Conservation (phyloP, 345 rosid genomes). For the Aurinia saxatilis region DNA sequence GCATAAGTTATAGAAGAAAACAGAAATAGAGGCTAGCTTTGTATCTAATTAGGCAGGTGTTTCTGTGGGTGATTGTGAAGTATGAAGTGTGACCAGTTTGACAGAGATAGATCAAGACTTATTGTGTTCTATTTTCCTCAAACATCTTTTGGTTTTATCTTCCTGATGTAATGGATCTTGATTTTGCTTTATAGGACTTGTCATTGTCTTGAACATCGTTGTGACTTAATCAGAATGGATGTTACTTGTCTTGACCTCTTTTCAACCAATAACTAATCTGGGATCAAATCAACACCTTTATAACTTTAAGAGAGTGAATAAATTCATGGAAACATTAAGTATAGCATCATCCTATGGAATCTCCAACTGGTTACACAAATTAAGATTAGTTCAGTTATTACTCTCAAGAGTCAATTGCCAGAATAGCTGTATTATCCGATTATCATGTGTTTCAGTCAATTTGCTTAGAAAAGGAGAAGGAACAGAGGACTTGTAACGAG, state of each 20-base stretch:
- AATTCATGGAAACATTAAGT: conserved; percentile 1
- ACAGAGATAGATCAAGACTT: conserved; percentile 14
- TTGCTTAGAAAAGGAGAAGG: too few species aligned
- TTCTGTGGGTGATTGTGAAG: conserved; percentile 39
- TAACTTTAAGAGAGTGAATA: not conserved
- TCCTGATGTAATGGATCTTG: conserved; percentile 20
- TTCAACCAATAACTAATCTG: not conserved
- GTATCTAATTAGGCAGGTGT: conserved; percentile 34
- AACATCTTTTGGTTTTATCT: conserved; percentile 14
- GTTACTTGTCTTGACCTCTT: too few species aligned
- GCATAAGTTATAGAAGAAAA: conserved; percentile 16
- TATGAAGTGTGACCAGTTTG: conserved; percentile 30
- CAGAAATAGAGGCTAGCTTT: conserved; percentile 27
- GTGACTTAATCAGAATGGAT: conserved; percentile 9
- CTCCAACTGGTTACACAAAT: not conserved
- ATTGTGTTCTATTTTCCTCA: conserved; percentile 6
- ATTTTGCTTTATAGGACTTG: conserved; percentile 7
- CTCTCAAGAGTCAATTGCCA: too few species aligned
- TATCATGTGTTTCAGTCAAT: too few species aligned
- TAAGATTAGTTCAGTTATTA: too few species aligned
- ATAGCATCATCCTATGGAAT: too few species aligned
- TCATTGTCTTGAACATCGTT: conserved; percentile 7
- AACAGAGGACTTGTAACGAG: too few species aligned
- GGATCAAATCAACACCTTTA: not conserved
- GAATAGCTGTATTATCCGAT: too few species aligned